These are phyloP conservation scores for Vitis amurensis DNA, from an alignment of 164 flowering plant genomes.

Conservation along the genomic window DNA sequence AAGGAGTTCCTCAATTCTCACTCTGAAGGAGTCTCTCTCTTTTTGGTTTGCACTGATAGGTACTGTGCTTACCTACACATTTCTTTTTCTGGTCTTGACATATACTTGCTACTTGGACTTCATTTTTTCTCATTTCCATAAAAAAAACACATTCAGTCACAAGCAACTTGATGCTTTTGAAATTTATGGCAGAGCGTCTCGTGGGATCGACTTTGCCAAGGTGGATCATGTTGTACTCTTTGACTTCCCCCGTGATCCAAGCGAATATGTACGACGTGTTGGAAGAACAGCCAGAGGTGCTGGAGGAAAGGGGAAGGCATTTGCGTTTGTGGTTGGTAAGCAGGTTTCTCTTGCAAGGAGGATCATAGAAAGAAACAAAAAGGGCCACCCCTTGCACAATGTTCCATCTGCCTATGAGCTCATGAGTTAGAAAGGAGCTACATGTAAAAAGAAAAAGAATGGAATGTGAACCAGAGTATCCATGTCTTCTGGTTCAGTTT, in stretches of 20 bases:
- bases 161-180: not conserved
- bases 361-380: constrained; percentile 78
- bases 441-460: too few relatives aligned
- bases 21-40: constrained; percentile 40
- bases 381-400: constrained; percentile 93
- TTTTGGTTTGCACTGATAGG: constrained; percentile 96
- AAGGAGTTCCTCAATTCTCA: constrained; percentile 59
- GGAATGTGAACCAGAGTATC: too few relatives aligned
- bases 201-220: constrained; percentile 86
- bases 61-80: constrained; percentile 17
- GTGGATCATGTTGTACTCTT: constrained; percentile 94
- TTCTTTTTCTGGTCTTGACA: too few relatives aligned
- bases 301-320: constrained; percentile 86
- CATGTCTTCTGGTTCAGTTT: too few relatives aligned
- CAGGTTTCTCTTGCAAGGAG: constrained; percentile 84
- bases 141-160: not conserved
- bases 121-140: too few relatives aligned
- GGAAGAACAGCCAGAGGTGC: constrained; percentile 99
- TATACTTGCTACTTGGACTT: too few relatives aligned
- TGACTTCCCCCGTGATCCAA: constrained; percentile 98
- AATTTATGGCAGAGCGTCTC: constrained; percentile 70
- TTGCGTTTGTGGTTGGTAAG: constrained; percentile 89
- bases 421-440: constrained; percentile 4
- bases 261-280: constrained; percentile 97
- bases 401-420: constrained; percentile 69